phyloP scores from a whole-genome alignment of 768 basidiomycete species.

The Epithele typhae region DNA sequence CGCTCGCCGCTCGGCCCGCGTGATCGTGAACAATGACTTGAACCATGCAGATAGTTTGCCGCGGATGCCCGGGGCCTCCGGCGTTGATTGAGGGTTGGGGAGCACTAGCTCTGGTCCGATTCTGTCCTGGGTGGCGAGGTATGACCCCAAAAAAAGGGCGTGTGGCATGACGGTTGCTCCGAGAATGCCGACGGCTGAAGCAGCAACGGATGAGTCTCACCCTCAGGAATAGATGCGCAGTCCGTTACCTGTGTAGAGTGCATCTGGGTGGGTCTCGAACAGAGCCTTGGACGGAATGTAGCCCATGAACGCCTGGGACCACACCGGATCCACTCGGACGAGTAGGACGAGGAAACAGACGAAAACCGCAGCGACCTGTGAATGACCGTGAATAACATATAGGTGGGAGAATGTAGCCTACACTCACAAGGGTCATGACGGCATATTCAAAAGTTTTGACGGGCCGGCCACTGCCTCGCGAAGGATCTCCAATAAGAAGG shows the following conservation, averaged over 20 bases:
- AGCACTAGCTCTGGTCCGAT: slow-evolving; percentile 27
- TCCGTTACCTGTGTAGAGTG: slow-evolving; percentile 61
- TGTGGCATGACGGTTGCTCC: slow-evolving; percentile 92
- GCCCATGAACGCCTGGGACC: slow-evolving; percentile 70
- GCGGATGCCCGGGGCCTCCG: neutral
- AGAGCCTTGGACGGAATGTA: slow-evolving; percentile 67
- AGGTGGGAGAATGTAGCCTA: too few species aligned
- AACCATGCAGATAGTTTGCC: slow-evolving; percentile 11
- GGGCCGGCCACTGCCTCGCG: slow-evolving; percentile 46
- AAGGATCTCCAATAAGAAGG: slow-evolving; percentile 65
- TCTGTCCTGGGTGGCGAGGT: slow-evolving; percentile 78
- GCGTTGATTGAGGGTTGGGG: slow-evolving; percentile 15
- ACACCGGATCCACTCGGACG: slow-evolving; percentile 59
- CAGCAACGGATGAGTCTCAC: slow-evolving; percentile 21
- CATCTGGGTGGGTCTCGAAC: slow-evolving; percentile 45
- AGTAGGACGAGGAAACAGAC: slow-evolving; percentile 75
- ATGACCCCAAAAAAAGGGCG: slow-evolving; percentile 79
- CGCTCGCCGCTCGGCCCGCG: slow-evolving; percentile 21
- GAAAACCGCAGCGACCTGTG: slow-evolving; percentile 45
- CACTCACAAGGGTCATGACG: slow-evolving; percentile 56
- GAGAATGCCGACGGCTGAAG: slow-evolving; percentile 58
- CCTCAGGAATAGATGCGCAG: slow-evolving; percentile 25
- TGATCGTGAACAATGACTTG: slow-evolving; percentile 19
- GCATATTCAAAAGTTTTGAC: slow-evolving; percentile 63
- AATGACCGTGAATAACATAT: neutral